phyloP scores from a whole-genome alignment of 2,329 filamentous ascomycete species.

The Calonectria montana region DNA sequence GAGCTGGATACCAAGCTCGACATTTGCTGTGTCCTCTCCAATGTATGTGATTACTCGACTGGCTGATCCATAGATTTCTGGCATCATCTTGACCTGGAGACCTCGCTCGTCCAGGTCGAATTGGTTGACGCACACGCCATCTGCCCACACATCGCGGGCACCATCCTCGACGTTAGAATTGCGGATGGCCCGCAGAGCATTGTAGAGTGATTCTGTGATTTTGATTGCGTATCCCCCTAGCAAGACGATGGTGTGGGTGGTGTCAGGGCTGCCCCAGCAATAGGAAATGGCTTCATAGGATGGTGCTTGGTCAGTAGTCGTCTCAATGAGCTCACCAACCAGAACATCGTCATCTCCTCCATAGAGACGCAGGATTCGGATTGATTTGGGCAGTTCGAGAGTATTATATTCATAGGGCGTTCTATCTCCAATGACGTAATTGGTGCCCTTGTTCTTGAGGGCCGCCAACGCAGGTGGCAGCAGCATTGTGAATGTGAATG shows the following conservation, averaged over 20 bases:
- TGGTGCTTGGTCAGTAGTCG: neutral
- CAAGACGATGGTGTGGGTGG: neutral
- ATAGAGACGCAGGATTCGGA: slow-evolving; percentile 11
- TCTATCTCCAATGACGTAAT: neutral
- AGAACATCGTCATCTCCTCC: neutral
- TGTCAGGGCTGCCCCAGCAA: neutral
- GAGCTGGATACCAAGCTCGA: slow-evolving; percentile 2
- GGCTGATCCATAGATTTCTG: slow-evolving; percentile 5
- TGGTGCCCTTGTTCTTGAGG: neutral
- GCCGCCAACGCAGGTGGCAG: neutral
- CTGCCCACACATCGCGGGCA: slow-evolving; percentile 10
- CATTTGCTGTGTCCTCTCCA: slow-evolving; percentile 1
- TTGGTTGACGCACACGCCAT: slow-evolving; percentile 16
- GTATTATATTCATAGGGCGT: neutral
- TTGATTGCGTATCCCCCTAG: neutral
- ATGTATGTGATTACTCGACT: slow-evolving; percentile 17
- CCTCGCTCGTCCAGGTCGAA: neutral
- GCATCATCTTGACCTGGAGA: slow-evolving; percentile 13
- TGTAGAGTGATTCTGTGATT: slow-evolving; percentile 11
- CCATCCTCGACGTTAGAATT: neutral
- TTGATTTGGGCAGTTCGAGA: neutral
- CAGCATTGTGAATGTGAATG: neutral
- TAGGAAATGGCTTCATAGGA: slow-evolving; percentile 21
- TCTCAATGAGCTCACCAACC: slow-evolving; percentile 8
- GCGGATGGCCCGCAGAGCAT: slow-evolving; percentile 12